Evolutionary conservation across 2,329 filamentous ascomycete genomes (phyloP).

Genomic region (Mollisia scopiformis): DNA sequence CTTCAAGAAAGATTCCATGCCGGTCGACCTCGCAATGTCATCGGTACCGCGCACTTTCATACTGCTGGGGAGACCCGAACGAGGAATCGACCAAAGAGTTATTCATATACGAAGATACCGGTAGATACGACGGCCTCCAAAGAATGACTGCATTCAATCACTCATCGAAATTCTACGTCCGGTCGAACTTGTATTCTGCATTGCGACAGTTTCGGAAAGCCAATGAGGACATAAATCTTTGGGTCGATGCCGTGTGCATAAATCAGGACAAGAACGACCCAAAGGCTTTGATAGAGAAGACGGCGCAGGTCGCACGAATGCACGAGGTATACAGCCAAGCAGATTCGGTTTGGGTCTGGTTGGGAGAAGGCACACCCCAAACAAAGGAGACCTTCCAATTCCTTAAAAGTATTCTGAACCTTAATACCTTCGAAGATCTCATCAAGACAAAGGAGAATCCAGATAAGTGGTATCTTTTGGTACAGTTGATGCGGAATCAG

Average conservation of each 20-base stretch:
- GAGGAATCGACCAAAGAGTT: not conserved
- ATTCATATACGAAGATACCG: not conserved
- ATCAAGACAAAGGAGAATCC: slow-evolving; percentile 33
- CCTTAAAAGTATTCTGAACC: slow-evolving; percentile 1
- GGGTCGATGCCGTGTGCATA: slow-evolving; percentile 23
- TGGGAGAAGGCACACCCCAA: not conserved
- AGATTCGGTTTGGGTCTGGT: slow-evolving; percentile 16
- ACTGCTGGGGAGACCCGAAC: not conserved
- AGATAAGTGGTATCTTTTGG: slow-evolving; percentile 29
- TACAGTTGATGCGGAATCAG: slow-evolving; percentile 2
- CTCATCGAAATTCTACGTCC: not conserved
- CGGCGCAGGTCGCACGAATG: slow-evolving; percentile 18
- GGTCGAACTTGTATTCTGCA: not conserved
- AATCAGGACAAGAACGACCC: slow-evolving; percentile 6
- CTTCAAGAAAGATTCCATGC: not conserved
- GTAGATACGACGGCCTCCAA: not conserved
- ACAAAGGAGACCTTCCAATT: not conserved
- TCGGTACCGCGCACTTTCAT: not conserved
- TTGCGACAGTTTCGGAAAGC: not conserved
- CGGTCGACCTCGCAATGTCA: not conserved
- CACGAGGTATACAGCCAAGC: slow-evolving; percentile 15
- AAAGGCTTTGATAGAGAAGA: not conserved
- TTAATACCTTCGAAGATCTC: slow-evolving; percentile 24
- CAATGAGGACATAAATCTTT: not conserved
- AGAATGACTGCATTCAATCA: not conserved